Percentiles rank a stretch among this genome's conserved stretches.
These are phyloP conservation scores for Psilocybe azurescens DNA, from an alignment of 768 basidiomycete genomes.

Conservation along the genomic window DNA sequence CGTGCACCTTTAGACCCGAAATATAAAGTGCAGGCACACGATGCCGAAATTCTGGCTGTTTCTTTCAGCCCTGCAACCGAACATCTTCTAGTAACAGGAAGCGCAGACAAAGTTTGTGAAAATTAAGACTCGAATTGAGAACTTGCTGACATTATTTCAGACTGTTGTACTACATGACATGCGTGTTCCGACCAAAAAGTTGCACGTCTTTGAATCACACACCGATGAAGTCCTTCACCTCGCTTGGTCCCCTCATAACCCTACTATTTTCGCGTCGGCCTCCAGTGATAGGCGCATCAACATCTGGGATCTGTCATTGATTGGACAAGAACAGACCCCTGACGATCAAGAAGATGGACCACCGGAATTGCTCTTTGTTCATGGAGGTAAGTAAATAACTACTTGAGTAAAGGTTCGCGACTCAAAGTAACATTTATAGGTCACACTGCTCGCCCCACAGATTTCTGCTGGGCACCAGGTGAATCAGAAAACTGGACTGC, in stretches of 20 bases:
- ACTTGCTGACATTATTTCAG: slow-evolving; percentile 42
- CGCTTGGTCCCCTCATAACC: slow-evolving; percentile 93
- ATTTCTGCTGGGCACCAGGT: slow-evolving; percentile 95
- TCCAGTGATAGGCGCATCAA: slow-evolving; percentile 94
- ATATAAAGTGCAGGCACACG: slow-evolving; percentile 82
- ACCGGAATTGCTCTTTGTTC: slow-evolving; percentile 94
- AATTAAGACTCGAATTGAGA: background rate
- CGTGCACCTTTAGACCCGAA: slow-evolving; percentile 73
- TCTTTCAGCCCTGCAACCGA: slow-evolving; percentile 86
- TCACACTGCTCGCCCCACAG: slow-evolving; percentile 88
- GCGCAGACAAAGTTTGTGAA: slow-evolving; percentile 82
- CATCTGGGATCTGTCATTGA: slow-evolving; percentile 91
- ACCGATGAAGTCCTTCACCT: slow-evolving; percentile 94
- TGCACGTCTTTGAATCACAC: slow-evolving; percentile 94
- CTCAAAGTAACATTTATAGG: slow-evolving; percentile 45
- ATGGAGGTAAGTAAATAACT: slow-evolving; percentile 71
- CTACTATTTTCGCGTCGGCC: slow-evolving; percentile 93
- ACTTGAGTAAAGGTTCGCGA: slow-evolving; percentile 8
- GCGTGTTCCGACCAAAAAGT: slow-evolving; percentile 69
- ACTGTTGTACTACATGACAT: slow-evolving; percentile 90
- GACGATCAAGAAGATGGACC: slow-evolving; percentile 99
- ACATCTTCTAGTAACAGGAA: slow-evolving; percentile 86
- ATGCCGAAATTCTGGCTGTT: slow-evolving; percentile 89
- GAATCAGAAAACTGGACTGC: slow-evolving; percentile 84
- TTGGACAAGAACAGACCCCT: slow-evolving; percentile 95